Conservation (phyloP, 1,139 yeast species). For the Blastobotrys arbuscula region DNA sequence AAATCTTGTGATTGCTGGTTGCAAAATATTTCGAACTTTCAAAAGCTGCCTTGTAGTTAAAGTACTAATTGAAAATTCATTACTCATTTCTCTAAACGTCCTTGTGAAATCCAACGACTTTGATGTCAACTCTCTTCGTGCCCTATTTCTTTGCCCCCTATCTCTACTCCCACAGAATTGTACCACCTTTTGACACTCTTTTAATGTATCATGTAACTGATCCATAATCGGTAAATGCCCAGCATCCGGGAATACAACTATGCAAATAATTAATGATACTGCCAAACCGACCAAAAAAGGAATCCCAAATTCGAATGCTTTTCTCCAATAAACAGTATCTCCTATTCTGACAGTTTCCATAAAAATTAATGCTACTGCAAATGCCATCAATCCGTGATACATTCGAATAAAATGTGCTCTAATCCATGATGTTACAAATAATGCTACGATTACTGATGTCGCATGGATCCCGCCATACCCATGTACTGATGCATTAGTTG, state of each 20-base stretch:
- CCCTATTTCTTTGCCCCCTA: constrained; percentile 14
- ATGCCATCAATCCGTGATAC: constrained; percentile 36
- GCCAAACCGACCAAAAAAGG: constrained; percentile 43
- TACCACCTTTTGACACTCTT: constrained; percentile 18
- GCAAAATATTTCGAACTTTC: constrained; percentile 39
- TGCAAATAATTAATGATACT: constrained; percentile 36
- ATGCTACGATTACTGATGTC: constrained; percentile 38
- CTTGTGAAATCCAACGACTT: constrained; percentile 37
- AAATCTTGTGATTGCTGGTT: constrained; percentile 38
- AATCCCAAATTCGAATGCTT: constrained; percentile 40
- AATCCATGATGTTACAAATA: constrained; percentile 39
- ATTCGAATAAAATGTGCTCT: constrained; percentile 39
- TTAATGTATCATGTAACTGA: constrained; percentile 19
- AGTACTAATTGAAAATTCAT: constrained; percentile 38
- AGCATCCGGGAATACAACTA: constrained; percentile 37
- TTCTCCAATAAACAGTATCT: constrained; percentile 31
- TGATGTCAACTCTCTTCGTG: constrained; percentile 30
- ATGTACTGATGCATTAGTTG: constrained; percentile 37
- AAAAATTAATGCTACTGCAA: constrained; percentile 38
- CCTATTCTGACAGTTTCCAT: constrained; percentile 25
- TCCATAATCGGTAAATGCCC: constrained; percentile 32
- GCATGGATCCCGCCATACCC: constrained; percentile 47
- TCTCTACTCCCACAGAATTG: constrained; percentile 17
- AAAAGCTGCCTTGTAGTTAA: constrained; percentile 34
- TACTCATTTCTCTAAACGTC: constrained; percentile 41